Evolutionary conservation across 2,329 filamentous ascomycete genomes (phyloP), one percentile per base, ranked within the genome.

Genomic region (Cordyceps fumosorosea): DNA sequence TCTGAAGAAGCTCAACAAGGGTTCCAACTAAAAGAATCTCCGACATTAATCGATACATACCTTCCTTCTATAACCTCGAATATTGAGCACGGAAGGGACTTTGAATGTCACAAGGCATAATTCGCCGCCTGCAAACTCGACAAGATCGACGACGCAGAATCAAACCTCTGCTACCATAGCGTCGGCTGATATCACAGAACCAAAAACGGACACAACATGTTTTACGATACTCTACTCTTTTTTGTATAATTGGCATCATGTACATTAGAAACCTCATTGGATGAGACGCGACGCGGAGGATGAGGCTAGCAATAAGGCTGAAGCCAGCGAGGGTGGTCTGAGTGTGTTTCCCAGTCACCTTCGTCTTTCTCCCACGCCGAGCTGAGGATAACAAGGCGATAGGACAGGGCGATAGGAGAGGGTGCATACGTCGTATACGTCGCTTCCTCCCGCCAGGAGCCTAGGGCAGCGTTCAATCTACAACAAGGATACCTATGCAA

Each of bases 1-100:
- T 0, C 69, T 88, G 56, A 73, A 70, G 51, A 72, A 67, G 45
- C 62, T 77, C 51, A 62, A 66, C n/a, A 66, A 20, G 24, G 18
- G 16, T 8, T 54, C 57, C n/a, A 40, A 22, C 26, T 54, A 60
- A 42, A 32, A 26, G 14, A 52, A 16, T 6, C 3, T 10, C 8
- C 14, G 29, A 32, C 29, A 32, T 32, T 8, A 32, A 32, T 32
- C 29, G 29, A 5, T 8, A 32, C 29, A 32, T 32, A 32, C 29
- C 29, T 8, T 8, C 29, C 29, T 32, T 32, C 29, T 32, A 32
- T 8, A 32, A 4, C 10, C 32, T 34, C 32, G 32, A 34, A 34
- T 34, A 12, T 34, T 12, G 32, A 34, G 32, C 5, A 12, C 32
- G 32, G 7, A 34, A 34, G 32, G 7, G 32, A 34, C n/a, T 32